Evolutionary conservation across 768 basidiomycete species (phyloP), one percentile per base, ranked within the genome.

Genomic region (Lyophyllum shimeji): DNA sequence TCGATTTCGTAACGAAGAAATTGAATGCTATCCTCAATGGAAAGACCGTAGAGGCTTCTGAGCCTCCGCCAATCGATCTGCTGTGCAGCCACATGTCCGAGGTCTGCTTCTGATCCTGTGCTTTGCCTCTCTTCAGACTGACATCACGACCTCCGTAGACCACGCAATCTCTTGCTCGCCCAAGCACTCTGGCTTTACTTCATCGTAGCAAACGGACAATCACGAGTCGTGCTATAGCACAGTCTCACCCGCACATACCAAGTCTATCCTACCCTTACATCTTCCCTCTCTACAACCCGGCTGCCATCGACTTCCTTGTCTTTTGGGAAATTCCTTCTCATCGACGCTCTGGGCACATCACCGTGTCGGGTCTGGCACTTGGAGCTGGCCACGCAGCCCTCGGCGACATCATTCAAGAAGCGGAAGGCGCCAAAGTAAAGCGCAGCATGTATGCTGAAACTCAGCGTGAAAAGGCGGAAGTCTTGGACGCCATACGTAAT

Each of bases 401-500:
- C 55, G 75, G 82, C 17, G 77, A 79, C 46, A 74, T 86, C 34
- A 77, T 94, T 5, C 77, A 82, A 46, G 76, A 80, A 18, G 80
- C 82, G 9, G 84, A 85, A 63, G 75, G 71, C 44, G 79, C 79
- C 11, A 90, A 90, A 70, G 79, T 78, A 21, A 89, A 86, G 57
- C 81, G 93, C 44, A 92, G 83, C 59, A 93, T 97, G 82, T 98
- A 93, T 65, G 93, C 92, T 20, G 93, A 98, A 74, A 96, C 94
- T 4, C 83, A 82, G 58, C 77, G 88, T 46, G 86, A 94, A 69
- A 84, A 84, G 65, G 68, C 70, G 60, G 83, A 85, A 49, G 72
- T 95, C 29, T 64, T 95, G 50, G 76, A 83, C 48, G 83, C 85
- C 8, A 79, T 97, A 40, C 76, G 83, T 33, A 69, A 75, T 3